These are phyloP conservation scores for Pythium biforme DNA, from an alignment of 352 stramenopile species.

Conservation along the genomic window DNA sequence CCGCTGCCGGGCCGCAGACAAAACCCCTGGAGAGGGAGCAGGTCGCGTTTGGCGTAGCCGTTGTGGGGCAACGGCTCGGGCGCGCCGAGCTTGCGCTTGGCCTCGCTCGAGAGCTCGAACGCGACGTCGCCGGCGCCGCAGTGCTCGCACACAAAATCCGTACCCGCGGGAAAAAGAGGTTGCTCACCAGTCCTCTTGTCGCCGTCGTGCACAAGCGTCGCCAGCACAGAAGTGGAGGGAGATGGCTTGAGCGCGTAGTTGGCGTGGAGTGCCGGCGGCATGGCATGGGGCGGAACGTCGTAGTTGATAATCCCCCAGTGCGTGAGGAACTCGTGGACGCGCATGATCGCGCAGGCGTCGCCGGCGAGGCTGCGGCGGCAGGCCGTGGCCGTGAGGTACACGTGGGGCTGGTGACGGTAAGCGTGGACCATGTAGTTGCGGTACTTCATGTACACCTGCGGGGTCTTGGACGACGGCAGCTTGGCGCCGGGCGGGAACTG, in stretches of 20 bases:
- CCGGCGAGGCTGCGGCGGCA: constrained; percentile 79
- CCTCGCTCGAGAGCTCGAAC: constrained; percentile 59
- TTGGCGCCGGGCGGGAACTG: constrained; percentile 25
- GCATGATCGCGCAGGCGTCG: constrained; percentile 79
- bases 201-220: constrained; percentile 4
- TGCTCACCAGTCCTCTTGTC: not conserved
- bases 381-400: constrained; percentile 82
- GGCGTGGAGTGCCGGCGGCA: constrained; percentile 49
- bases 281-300: constrained; percentile 70
- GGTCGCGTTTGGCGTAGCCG: constrained; percentile 33
- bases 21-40: constrained; percentile 43
- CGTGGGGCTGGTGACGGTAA: constrained; percentile 73
- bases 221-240: not conserved
- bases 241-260: constrained; percentile 55
- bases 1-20: constrained; percentile 50
- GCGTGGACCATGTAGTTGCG: constrained; percentile 87
- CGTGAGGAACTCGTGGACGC: constrained; percentile 83
- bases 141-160: constrained; percentile 42
- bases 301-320: constrained; percentile 89
- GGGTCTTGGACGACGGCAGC: constrained; percentile 43
- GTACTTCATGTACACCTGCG: constrained; percentile 81
- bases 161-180: no score
- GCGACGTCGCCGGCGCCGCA: constrained; percentile 41
- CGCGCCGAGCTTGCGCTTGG: constrained; percentile 46
- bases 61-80: constrained; percentile 35